Conservation (phyloP, 2,329 filamentous ascomycete species). For the Claviceps digitariae region DNA sequence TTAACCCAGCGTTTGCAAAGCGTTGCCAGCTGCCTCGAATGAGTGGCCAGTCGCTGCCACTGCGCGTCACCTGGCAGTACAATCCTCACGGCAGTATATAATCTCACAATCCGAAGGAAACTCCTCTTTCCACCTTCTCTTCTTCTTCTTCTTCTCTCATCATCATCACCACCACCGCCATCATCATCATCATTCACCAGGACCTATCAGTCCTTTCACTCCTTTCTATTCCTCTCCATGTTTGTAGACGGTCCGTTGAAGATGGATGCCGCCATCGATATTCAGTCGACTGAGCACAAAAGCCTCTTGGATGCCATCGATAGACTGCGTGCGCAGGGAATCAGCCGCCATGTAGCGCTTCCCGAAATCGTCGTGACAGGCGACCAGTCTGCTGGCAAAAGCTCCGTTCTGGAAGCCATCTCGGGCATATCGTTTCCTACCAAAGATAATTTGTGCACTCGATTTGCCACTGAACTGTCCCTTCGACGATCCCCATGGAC, state of each 20-base stretch:
- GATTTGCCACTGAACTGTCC: constrained; percentile 49
- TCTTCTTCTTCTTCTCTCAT: not conserved
- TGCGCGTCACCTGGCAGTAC: not conserved
- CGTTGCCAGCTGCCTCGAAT: not conserved
- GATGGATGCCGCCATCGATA: not conserved
- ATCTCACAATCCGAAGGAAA: not conserved
- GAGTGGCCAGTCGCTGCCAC: not conserved
- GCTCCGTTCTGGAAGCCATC: constrained; percentile 50
- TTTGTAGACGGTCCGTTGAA: too few relatives aligned
- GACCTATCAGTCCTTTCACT: too few relatives aligned
- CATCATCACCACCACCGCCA: not conserved
- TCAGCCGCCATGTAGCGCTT: constrained; percentile 18
- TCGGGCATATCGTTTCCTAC: constrained; percentile 46
- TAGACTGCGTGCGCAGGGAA: constrained; percentile 4
- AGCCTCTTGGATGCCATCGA: constrained; percentile 8
- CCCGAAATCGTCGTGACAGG: constrained; percentile 43
- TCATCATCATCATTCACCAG: not conserved
- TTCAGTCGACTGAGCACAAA: constrained; percentile 4
- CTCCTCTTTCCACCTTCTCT: not conserved
- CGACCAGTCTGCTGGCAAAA: constrained; percentile 49
- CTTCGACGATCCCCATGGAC: constrained; percentile 30
- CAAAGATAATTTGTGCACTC: constrained; percentile 45
- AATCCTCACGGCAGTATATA: not conserved
- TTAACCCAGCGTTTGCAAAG: not conserved
- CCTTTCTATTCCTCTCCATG: too few relatives aligned